These are phyloP conservation scores for Lophiotrema nucula DNA, from an alignment of 495 filamentous ascomycete genomes.

Conservation along the genomic window DNA sequence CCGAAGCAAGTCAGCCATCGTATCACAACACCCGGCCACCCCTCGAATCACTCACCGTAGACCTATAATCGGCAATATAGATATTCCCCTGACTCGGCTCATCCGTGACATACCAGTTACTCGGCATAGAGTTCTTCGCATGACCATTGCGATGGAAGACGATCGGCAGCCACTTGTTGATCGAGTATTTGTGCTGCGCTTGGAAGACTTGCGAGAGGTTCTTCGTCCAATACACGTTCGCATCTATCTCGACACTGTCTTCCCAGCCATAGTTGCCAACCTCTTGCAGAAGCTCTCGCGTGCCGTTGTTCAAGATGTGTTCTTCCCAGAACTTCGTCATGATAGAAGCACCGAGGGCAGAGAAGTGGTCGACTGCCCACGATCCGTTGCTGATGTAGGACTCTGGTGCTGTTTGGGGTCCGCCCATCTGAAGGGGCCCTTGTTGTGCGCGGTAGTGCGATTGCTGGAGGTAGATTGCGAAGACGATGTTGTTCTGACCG, in stretches of 20 bases:
- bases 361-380: constrained; percentile 41
- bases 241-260: constrained; percentile 19
- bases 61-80: constrained; percentile 35
- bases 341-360: constrained; percentile 33
- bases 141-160: constrained; percentile 18
- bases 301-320: constrained; percentile 34
- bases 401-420: constrained; percentile 10
- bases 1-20: no score
- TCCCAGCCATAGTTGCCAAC: constrained; percentile 35
- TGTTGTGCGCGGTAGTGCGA: constrained; percentile 15
- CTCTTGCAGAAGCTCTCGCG: constrained; percentile 32
- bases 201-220: constrained; percentile 30
- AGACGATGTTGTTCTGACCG: constrained; percentile 18
- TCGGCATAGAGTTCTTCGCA: constrained; percentile 1
- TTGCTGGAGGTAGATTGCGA: constrained; percentile 21
- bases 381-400: constrained; percentile 37
- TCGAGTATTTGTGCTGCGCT: constrained; percentile 24
- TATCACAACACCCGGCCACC: no score
- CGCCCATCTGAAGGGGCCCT: constrained; percentile 12
- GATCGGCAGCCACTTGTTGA: constrained; percentile 30
- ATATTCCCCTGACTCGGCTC: constrained; percentile 21
- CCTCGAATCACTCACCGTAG: constrained; percentile 20
- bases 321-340: constrained; percentile 39
- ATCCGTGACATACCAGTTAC: constrained; percentile 32
- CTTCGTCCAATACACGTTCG: constrained; percentile 20